A percentile compares a stretch with the other conserved stretches of the same genome.
Evolutionary conservation across 2,329 filamentous ascomycete genomes (phyloP).

Genomic region (Biscogniauxia mediterranea): DNA sequence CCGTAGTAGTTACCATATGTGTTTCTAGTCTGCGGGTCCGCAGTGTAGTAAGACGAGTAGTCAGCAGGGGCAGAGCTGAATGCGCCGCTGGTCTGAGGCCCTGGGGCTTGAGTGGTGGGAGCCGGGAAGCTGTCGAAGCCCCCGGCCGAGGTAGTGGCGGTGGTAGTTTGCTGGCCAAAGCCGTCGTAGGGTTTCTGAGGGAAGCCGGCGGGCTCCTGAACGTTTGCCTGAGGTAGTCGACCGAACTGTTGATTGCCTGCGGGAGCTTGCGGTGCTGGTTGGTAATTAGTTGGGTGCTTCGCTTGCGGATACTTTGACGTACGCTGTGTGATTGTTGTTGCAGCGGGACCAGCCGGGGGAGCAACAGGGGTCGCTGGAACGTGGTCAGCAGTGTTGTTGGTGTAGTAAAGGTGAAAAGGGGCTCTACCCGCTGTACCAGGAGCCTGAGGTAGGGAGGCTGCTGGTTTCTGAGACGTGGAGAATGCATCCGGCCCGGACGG

Average conservation of each 20-base stretch:
- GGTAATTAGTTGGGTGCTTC: conserved; percentile 34
- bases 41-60: conserved; percentile 82
- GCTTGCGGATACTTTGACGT: conserved; percentile 30
- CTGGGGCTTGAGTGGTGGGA: conserved; percentile 56
- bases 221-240: conserved; percentile 63
- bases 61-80: conserved; percentile 76
- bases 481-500: conserved; percentile 55
- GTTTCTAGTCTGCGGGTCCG: conserved; percentile 69
- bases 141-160: conserved; percentile 42
- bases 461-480: conserved; percentile 51
- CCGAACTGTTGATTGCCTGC: conserved; percentile 64
- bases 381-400: conserved; percentile 19
- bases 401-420: conserved; percentile 7
- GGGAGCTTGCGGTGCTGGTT: conserved; percentile 52
- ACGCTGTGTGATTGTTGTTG: conserved; percentile 25
- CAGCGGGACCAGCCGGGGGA: conserved; percentile 28
- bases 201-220: conserved; percentile 60
- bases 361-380: conserved; percentile 29
- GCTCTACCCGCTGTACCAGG: conserved; percentile 32
- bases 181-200: conserved; percentile 83
- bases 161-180: conserved; percentile 69
- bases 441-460: conserved; percentile 42
- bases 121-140: conserved; percentile 58
- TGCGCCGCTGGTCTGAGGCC: conserved; percentile 59
- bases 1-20: conserved; percentile 77